A percentile compares a stretch with the other conserved stretches of the same genome.
Evolutionary conservation across 2,329 filamentous ascomycete genomes (phyloP).

Genomic region (Cladosporium sp.): DNA sequence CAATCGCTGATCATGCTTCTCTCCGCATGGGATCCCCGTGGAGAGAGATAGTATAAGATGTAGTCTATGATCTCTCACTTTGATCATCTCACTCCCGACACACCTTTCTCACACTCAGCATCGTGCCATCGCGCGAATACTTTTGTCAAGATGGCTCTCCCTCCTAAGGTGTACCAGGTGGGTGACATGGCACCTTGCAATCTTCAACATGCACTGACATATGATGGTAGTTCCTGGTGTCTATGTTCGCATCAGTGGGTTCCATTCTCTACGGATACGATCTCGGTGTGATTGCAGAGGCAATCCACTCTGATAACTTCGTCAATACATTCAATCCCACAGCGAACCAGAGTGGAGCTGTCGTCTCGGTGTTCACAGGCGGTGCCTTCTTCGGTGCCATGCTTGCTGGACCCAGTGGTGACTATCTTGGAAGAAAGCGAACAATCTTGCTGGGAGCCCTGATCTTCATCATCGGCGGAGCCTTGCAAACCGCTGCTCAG

Average conservation of each 20-base stretch:
- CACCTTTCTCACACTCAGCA: neutral
- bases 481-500: conserved; percentile 69
- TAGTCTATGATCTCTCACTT: neutral
- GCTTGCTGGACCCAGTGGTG: conserved; percentile 63
- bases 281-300: conserved; percentile 61
- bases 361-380: conserved; percentile 76
- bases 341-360: conserved; percentile 55
- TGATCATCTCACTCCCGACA: neutral
- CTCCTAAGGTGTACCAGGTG: conserved; percentile 58
- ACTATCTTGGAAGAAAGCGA: conserved; percentile 65
- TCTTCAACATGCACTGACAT: neutral
- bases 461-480: conserved; percentile 71
- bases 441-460: conserved; percentile 72
- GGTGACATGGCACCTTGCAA: neutral
- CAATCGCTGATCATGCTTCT: neutral
- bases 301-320: conserved; percentile 51
- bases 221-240: conserved; percentile 53
- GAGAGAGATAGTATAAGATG: conserved; percentile 10
- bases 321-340: conserved; percentile 42
- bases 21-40: neutral
- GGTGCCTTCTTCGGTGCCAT: conserved; percentile 71
- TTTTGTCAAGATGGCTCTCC: conserved; percentile 50
- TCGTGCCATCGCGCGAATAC: conserved; percentile 11
- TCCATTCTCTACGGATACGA: conserved; percentile 61
- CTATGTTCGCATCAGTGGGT: conserved; percentile 59